Evolutionary conservation across 73 alveolate genomes (phyloP).

Genomic region (Paraurostyla sp.): DNA sequence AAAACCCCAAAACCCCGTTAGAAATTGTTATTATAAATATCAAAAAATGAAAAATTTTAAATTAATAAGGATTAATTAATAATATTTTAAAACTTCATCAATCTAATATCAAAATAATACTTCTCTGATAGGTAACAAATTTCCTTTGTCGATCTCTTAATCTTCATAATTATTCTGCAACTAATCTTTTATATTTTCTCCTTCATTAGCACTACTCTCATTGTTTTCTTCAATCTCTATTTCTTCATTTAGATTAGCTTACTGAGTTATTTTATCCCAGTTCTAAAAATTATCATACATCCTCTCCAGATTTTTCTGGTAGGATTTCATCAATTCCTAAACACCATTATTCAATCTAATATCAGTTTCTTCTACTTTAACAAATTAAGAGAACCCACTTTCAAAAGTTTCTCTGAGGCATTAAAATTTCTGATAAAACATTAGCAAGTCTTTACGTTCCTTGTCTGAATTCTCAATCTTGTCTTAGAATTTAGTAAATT

Average conservation of each 20-base stretch:
- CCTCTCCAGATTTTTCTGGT: constrained; percentile 8
- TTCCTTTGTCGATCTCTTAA: not conserved
- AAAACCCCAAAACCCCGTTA: not conserved
- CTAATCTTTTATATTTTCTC: too few relatives aligned
- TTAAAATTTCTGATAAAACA: not conserved
- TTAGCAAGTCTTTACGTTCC: not conserved
- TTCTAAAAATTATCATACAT: not conserved
- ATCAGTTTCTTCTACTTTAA: constrained; percentile 15
- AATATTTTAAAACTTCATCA: too few relatives aligned
- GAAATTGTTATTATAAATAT: not conserved
- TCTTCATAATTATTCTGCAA: not conserved
- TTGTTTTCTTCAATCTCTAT: not conserved
- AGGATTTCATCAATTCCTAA: not conserved
- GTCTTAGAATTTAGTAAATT: not conserved
- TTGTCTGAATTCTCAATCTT: constrained; percentile 3
- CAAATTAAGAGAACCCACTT: not conserved
- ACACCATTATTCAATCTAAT: not conserved
- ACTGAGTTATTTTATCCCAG: constrained; percentile 1
- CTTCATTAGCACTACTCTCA: not conserved
- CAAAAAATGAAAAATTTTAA: not conserved
- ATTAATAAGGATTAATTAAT: not conserved
- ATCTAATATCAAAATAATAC: too few relatives aligned
- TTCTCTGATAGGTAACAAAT: not conserved
- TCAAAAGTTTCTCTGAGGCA: not conserved
- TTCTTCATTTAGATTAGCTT: not conserved